phyloP scores from a whole-genome alignment of 345 rosid species.

The Trapa bicornis region DNA sequence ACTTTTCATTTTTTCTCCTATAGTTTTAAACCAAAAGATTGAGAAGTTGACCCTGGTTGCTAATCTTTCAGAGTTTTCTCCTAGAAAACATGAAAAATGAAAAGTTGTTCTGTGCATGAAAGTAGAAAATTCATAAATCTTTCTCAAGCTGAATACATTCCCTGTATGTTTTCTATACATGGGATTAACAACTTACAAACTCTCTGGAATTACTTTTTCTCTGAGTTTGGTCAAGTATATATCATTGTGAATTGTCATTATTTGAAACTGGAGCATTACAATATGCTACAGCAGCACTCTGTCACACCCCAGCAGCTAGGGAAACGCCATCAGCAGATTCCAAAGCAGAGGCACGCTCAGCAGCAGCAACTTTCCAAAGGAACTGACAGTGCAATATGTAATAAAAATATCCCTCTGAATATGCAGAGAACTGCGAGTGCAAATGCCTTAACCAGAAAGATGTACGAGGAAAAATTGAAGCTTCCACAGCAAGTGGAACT shows the following conservation, averaged over 20 bases:
- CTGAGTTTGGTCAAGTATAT: not conserved
- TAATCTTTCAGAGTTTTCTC: not conserved
- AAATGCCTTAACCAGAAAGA: conserved; percentile 30
- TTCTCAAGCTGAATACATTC: not conserved
- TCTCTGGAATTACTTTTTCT: not conserved
- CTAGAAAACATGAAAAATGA: not conserved
- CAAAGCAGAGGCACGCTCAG: conserved; percentile 18
- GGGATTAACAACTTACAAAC: too few relatives aligned
- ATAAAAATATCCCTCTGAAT: conserved; percentile 16
- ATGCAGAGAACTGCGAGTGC: conserved; percentile 30
- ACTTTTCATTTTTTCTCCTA: not conserved
- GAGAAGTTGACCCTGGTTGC: not conserved
- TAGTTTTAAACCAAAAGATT: not conserved
- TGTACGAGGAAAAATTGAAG: conserved; percentile 39
- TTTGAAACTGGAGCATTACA: not conserved
- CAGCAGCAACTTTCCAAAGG: conserved; percentile 25
- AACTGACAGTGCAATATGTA: conserved; percentile 14
- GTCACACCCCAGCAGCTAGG: conserved; percentile 18
- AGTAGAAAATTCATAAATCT: not conserved
- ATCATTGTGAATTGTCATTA: not conserved
- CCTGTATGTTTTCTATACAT: not conserved
- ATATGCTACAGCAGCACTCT: conserved; percentile 11
- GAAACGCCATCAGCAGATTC: conserved; percentile 12
- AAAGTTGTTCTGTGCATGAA: not conserved
- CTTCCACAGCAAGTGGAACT: conserved; percentile 45